Evolutionary conservation across 2,329 filamentous ascomycete genomes (phyloP).

Genomic region (Fusarium penzigii): DNA sequence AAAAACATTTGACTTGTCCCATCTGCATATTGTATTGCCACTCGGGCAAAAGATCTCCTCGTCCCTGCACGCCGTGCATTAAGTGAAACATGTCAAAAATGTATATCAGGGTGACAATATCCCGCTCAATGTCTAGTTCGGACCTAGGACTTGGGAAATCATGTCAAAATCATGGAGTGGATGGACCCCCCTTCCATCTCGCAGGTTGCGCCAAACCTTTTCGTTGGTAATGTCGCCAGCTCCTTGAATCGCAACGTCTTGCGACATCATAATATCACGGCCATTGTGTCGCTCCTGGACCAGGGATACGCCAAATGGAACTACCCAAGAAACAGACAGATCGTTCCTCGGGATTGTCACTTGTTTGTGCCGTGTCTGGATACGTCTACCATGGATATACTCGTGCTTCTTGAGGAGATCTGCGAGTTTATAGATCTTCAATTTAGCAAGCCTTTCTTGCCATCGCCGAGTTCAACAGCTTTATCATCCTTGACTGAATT

Average conservation of each 20-base stretch:
- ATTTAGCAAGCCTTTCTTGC: conserved; percentile 1
- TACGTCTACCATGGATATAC: conserved; percentile 26
- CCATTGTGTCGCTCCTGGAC: conserved; percentile 27
- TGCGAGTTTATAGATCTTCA: conserved; percentile 30
- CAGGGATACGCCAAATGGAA: conserved; percentile 19
- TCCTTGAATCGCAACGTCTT: conserved; percentile 23
- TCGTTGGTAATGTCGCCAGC: conserved; percentile 26
- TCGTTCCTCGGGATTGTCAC: conserved; percentile 23
- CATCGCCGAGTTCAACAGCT: background rate
- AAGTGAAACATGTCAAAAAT: too few species aligned
- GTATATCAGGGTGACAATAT: too few species aligned
- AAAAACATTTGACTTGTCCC: too few species aligned
- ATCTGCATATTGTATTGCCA: too few species aligned
- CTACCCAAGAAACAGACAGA: conserved; percentile 18
- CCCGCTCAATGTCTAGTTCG: too few species aligned
- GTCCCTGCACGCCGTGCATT: too few species aligned
- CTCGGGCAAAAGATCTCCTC: too few species aligned
- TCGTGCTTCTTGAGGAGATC: conserved; percentile 21
- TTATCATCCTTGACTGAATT: conserved; percentile 1
- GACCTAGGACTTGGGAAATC: too few species aligned
- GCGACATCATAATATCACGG: conserved; percentile 23
- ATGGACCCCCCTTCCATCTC: conserved; percentile 23
- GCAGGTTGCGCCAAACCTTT: conserved; percentile 23
- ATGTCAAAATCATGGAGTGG: conserved; percentile 5
- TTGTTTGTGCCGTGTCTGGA: conserved; percentile 27